Evolutionary conservation across 495 filamentous ascomycete species (phyloP).

Genomic region (Xylaria flabelliformis): DNA sequence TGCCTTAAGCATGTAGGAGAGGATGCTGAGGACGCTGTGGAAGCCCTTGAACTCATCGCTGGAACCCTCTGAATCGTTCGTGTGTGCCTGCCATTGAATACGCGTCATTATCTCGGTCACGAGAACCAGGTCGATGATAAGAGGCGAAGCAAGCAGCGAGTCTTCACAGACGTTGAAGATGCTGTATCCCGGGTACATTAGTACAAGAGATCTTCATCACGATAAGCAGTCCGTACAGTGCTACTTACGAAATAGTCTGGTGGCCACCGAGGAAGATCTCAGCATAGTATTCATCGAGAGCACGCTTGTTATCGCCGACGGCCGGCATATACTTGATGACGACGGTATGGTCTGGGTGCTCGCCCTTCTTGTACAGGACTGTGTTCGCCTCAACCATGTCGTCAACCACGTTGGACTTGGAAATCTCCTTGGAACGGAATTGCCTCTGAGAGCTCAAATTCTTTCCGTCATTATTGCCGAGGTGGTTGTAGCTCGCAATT

Average conservation of each 20-base stretch:
- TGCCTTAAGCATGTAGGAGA: constrained; percentile 99
- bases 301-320: constrained; percentile 98
- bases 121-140: constrained; percentile 96
- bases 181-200: constrained; percentile 47
- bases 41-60: constrained; percentile 84
- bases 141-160: constrained; percentile 92
- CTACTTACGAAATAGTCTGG: constrained; percentile 83
- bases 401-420: constrained; percentile 97
- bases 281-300: constrained; percentile 97
- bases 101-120: constrained; percentile 98
- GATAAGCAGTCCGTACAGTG: not conserved
- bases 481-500: constrained; percentile 98
- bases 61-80: constrained; percentile 47
- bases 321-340: constrained; percentile 99
- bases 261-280: constrained; percentile 99
- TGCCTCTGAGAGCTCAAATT: constrained; percentile 97
- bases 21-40: constrained; percentile 95
- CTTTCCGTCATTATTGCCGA: constrained; percentile 99
- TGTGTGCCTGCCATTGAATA: constrained; percentile 81
- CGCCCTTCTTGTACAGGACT: constrained; percentile 85
- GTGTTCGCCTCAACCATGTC: constrained; percentile 98
- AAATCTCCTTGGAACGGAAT: constrained; percentile 99
- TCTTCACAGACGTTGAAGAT: constrained; percentile 99
- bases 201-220: not conserved
- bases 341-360: constrained; percentile 88